These are phyloP conservation scores for Malus hybrid DNA, from an alignment of 331 rosid species.

Conservation along the genomic window DNA sequence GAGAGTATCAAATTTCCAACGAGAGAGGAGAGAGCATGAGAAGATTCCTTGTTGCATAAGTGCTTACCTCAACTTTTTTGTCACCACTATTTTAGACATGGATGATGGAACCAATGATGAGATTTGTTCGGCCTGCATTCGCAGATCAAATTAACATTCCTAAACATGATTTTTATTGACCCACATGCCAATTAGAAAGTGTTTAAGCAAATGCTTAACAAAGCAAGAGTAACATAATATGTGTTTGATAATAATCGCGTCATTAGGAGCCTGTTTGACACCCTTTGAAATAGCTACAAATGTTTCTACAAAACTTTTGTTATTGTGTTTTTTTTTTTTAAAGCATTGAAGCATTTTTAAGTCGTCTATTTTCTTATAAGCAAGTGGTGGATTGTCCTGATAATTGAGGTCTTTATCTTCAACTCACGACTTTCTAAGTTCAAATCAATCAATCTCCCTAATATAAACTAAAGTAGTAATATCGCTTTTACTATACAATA, in stretches of 20 bases:
- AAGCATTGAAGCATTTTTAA: too few relatives aligned
- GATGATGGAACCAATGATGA: too few relatives aligned
- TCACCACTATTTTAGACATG: not conserved
- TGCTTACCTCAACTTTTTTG: not conserved
- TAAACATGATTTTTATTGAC: not conserved
- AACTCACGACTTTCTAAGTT: too few relatives aligned
- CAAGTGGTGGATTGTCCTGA: too few relatives aligned
- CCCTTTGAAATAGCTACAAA: too few relatives aligned
- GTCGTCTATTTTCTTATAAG: too few relatives aligned
- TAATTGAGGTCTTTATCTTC: accelerated
- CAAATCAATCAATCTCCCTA: too few relatives aligned
- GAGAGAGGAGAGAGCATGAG: not conserved
- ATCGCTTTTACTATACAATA: too few relatives aligned
- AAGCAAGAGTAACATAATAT: not conserved
- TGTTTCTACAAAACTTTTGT: too few relatives aligned
- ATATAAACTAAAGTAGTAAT: too few relatives aligned
- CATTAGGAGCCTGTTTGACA: too few relatives aligned
- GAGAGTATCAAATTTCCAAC: not conserved
- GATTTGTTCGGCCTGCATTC: not conserved
- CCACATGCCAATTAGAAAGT: not conserved
- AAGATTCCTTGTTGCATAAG: constrained; percentile 1
- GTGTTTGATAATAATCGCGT: not conserved
- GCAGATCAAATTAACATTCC: not conserved
- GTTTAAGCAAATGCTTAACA: not conserved
- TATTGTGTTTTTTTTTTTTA: too few relatives aligned